Percentiles rank a stretch among this genome's conserved stretches.
Evolutionary conservation across 352 stramenopile species (phyloP).

Genomic region (Elongisporangium prolatum): DNA sequence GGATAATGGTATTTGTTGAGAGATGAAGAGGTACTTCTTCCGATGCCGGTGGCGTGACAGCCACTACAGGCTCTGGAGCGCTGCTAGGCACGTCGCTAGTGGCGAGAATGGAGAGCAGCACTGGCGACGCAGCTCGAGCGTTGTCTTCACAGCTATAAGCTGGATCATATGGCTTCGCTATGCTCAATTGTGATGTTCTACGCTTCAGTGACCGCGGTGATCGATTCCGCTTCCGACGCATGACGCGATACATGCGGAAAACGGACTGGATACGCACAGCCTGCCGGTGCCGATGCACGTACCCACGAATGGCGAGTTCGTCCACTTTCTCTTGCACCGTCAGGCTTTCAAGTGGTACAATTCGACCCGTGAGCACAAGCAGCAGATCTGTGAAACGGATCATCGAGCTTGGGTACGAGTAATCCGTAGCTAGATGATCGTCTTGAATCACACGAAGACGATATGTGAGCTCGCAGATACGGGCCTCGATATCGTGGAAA

Average conservation of each 20-base stretch:
- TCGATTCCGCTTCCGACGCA: slow-evolving; percentile 10
- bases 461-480: slow-evolving; percentile 58
- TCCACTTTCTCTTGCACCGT: slow-evolving; percentile 83
- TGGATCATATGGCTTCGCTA: background rate
- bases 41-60: background rate
- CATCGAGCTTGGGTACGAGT: slow-evolving; percentile 52
- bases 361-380: slow-evolving; percentile 59
- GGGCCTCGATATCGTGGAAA: slow-evolving; percentile 71
- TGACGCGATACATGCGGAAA: slow-evolving; percentile 59
- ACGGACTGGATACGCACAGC: slow-evolving; percentile 56
- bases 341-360: slow-evolving; percentile 61
- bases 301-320: slow-evolving; percentile 65
- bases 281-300: slow-evolving; percentile 56
- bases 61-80: background rate
- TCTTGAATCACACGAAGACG: slow-evolving; percentile 59
- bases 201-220: background rate
- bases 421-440: slow-evolving; percentile 33
- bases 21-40: background rate
- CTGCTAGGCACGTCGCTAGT: background rate
- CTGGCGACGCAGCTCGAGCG: background rate
- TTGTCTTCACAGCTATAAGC: background rate
- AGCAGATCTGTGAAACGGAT: slow-evolving; percentile 74
- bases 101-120: background rate
- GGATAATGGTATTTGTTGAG: background rate
- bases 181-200: background rate